Conservation (phyloP, 352 stramenopile genomes). For the Pythium myriotylum region DNA sequence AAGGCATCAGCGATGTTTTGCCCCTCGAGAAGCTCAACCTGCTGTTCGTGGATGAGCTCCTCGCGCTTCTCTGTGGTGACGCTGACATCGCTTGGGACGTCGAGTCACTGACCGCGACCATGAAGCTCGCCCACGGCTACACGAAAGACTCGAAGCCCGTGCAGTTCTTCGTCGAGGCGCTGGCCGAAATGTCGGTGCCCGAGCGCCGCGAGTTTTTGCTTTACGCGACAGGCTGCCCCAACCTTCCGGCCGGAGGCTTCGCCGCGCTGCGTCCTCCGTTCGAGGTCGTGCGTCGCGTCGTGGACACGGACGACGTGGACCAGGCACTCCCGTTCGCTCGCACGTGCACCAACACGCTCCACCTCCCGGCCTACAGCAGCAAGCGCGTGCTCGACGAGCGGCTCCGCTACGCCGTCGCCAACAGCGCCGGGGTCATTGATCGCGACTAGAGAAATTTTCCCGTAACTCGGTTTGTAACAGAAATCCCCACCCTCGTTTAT, state of each 20-base stretch:
- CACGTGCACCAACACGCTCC: slow-evolving; percentile 87
- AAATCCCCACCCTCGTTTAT: too few species aligned
- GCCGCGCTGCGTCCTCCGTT: slow-evolving; percentile 68
- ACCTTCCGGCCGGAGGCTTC: slow-evolving; percentile 76
- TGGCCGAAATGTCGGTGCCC: slow-evolving; percentile 63
- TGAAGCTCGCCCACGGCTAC: slow-evolving; percentile 85
- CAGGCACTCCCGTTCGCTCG: slow-evolving; percentile 77
- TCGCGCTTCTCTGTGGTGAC: slow-evolving; percentile 72
- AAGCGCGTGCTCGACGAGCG: slow-evolving; percentile 63
- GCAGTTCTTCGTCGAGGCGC: slow-evolving; percentile 66
- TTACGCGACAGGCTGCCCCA: slow-evolving; percentile 83
- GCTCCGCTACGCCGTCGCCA: slow-evolving; percentile 73
- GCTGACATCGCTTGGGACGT: slow-evolving; percentile 72
- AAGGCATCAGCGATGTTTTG: slow-evolving; percentile 76
- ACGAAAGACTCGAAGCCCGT: slow-evolving; percentile 74
- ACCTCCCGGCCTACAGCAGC: slow-evolving; percentile 81
- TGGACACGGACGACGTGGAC: slow-evolving; percentile 73
- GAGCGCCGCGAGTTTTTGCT: slow-evolving; percentile 76
- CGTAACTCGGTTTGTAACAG: slow-evolving; percentile 2
- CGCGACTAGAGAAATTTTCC: slow-evolving; percentile 53
- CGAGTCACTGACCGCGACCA: slow-evolving; percentile 61
- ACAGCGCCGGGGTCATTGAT: slow-evolving; percentile 84
- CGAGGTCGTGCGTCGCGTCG: slow-evolving; percentile 80
- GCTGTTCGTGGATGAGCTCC: slow-evolving; percentile 66
- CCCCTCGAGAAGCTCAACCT: slow-evolving; percentile 71